Base-by-base conservation (phyloP, 257 asterid genomes). In the Solanum corneliomulleri region DNA sequence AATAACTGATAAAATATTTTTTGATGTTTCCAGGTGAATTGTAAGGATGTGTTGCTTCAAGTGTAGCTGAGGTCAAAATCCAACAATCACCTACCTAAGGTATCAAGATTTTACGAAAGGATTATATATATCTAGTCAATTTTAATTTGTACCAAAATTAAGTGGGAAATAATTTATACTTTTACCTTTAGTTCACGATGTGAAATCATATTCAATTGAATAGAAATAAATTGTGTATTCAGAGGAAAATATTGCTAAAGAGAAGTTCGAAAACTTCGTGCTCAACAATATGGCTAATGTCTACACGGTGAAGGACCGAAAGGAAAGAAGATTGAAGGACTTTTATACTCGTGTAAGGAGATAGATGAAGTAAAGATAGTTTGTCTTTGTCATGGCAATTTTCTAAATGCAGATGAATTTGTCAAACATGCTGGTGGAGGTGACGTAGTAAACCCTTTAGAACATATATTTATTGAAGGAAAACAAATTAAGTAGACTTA, bases 381-480 rank as follows among this genome's bases (percentile, higher is more conserved):
- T 15, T 96, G 98, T 35, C 97, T 93, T 23, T 95, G 99, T 89
- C 99, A 95, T 84, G 98, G 98, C 69, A 5, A 7, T 39, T 8
- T 39, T 39, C 42, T 39, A 39, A 39, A 39, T 7, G 42, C 9
- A 39, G 42, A 0, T 39, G 42, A 39, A 39, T 39, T 39, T 39
- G 42, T 39, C 42, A 1, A 39, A 39, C 42, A 7, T 8, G 42
- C 9, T 8, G 42, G 42, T 39, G 10, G 42, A 39, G 42, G 10
- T 39, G 9, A 39, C 9, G 10, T 39, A 39, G 42, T 7, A 39
- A 39, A 39, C 42, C 42, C 42, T 39, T 7, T 39, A 39, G 9
- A 7, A 7, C 42, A 39, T 39, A 39, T 7, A 39, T 39, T 39
- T 39, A 39, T 39, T 39, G 42, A 7, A 7, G 42, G 42, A 39